phyloP scores from a whole-genome alignment of 495 filamentous ascomycete species.

The Aspergillus egyptiacus region DNA sequence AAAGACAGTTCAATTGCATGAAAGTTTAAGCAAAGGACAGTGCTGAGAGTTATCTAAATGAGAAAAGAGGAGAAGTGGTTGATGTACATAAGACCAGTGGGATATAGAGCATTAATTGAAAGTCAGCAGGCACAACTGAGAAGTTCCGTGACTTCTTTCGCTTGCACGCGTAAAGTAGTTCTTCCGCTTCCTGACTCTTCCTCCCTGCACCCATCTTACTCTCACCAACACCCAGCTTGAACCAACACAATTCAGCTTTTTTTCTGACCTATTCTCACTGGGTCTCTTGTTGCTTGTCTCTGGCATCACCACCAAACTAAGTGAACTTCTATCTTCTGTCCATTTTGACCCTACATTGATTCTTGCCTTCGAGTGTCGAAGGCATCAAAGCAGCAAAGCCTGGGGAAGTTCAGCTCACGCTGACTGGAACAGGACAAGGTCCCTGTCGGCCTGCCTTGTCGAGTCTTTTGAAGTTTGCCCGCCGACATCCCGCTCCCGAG shows the following conservation, averaged over 20 bases:
- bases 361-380: constrained; percentile 3
- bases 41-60: neutral
- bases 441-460: neutral
- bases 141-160: constrained; percentile 12
- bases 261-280: neutral
- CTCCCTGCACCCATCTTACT: constrained; percentile 3
- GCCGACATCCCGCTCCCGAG: neutral
- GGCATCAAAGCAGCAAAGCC: too few relatives aligned
- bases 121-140: neutral
- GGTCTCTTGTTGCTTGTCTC: too few relatives aligned
- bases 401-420: neutral
- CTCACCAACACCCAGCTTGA: neutral
- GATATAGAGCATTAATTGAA: too few relatives aligned
- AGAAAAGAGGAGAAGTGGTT: neutral
- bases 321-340: neutral
- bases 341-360: neutral
- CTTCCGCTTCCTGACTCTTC: constrained; percentile 12
- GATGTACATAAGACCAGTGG: too few relatives aligned
- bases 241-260: neutral
- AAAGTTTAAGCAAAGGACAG: neutral
- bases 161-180: constrained; percentile 14
- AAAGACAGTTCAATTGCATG: neutral
- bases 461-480: neutral
- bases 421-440: neutral
- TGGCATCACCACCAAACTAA: neutral